Evolutionary conservation across 106 monocot species (phyloP).

Genomic region (Vanilla planifolia): DNA sequence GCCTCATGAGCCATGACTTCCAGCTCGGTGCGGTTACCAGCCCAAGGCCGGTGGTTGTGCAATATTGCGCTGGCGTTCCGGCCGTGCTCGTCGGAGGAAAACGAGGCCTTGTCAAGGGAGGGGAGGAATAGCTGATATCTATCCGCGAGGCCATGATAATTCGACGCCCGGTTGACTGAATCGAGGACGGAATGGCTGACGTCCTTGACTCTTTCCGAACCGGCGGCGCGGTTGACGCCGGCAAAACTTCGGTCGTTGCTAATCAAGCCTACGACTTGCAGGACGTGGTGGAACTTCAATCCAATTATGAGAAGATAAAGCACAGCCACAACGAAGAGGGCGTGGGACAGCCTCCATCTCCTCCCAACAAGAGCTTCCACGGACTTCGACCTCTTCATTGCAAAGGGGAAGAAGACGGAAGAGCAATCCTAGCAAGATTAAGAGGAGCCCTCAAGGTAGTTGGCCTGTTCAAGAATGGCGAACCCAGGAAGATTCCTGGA

Average conservation of each 20-base stretch:
- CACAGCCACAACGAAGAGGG: constrained; percentile 28
- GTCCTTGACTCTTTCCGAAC: constrained; percentile 2
- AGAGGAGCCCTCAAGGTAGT: too few species aligned
- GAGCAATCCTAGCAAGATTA: too few species aligned
- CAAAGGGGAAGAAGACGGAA: neutral
- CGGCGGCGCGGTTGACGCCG: constrained; percentile 12
- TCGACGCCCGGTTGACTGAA: constrained; percentile 3
- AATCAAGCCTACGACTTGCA: constrained; percentile 21
- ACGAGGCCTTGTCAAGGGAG: neutral
- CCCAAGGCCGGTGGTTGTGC: constrained; percentile 11
- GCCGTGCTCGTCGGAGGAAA: constrained; percentile 14
- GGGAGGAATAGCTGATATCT: constrained; percentile 2
- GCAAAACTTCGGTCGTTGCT: constrained; percentile 20
- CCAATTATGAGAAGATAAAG: constrained; percentile 59
- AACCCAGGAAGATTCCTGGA: too few species aligned
- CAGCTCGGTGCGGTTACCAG: constrained; percentile 50
- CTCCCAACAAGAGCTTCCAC: constrained; percentile 24
- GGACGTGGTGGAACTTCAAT: constrained; percentile 41
- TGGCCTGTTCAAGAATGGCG: too few species aligned
- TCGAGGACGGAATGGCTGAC: constrained; percentile 5
- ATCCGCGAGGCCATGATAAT: constrained; percentile 16
- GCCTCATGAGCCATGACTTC: constrained; percentile 69
- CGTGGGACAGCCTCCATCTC: constrained; percentile 22
- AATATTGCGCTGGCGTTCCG: constrained; percentile 50
- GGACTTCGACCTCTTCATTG: constrained; percentile 45